Conservation (phyloP, 1,284 basidiomycete species). For the Sporisorium iseilematis-ciliati region DNA sequence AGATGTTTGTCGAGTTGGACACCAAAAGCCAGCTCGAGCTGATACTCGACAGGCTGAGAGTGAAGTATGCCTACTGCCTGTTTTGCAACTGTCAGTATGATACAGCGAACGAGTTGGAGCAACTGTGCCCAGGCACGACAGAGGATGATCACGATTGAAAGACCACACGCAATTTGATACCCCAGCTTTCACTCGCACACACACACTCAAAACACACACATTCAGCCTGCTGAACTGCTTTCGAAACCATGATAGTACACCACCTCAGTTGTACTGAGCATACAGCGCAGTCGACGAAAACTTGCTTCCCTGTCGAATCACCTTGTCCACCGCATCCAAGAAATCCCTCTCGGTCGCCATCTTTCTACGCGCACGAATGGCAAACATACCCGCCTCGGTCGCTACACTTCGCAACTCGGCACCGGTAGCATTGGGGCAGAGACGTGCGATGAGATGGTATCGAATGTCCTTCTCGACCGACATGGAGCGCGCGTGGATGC, state of each 20-base stretch:
- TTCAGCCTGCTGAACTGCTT: not conserved
- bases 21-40: constrained; percentile 34
- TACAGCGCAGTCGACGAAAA: constrained; percentile 76
- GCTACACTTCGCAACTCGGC: constrained; percentile 96
- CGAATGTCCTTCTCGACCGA: constrained; percentile 96
- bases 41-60: constrained; percentile 29
- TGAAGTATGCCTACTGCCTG: constrained; percentile 37
- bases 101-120: constrained; percentile 11
- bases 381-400: constrained; percentile 99
- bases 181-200: constrained; percentile 14
- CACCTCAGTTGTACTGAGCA: constrained; percentile 55
- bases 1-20: constrained; percentile 20
- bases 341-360: constrained; percentile 98
- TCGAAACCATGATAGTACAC: not conserved
- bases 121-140: constrained; percentile 42
- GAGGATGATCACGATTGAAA: constrained; percentile 57
- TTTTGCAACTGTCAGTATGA: constrained; percentile 54
- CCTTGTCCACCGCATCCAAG: constrained; percentile 97
- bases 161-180: constrained; percentile 12
- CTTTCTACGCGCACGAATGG: constrained; percentile 94
- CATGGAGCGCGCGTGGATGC: constrained; percentile 96
- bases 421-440: constrained; percentile 98
- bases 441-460: constrained; percentile 94
- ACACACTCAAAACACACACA: too few relatives aligned
- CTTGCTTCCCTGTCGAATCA: constrained; percentile 96